phyloP scores from a whole-genome alignment of 495 filamentous ascomycete species.

The Geopyxis carbonaria region DNA sequence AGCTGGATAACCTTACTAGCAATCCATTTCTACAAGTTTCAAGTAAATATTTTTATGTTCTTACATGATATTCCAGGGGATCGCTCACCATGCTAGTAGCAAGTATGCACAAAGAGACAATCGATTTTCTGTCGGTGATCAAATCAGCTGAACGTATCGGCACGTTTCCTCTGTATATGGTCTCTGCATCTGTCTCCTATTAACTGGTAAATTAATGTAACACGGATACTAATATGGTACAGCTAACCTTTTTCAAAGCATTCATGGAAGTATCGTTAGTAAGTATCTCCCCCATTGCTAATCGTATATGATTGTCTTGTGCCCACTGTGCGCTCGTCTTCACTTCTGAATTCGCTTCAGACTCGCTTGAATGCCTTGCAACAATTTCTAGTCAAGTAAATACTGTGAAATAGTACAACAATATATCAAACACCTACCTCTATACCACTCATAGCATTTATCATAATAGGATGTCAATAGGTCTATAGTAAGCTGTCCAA shows the following conservation, averaged over 20 bases:
- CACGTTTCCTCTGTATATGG: conserved; percentile 42
- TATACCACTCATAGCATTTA: conserved; percentile 80
- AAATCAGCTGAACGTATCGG: conserved; percentile 50
- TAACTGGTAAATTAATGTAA: too few relatives aligned
- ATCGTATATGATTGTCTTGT: conserved; percentile 9
- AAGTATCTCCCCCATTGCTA: conserved; percentile 17
- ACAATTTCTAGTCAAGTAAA: conserved; percentile 19
- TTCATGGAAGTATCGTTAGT: conserved; percentile 4
- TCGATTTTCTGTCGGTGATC: conserved; percentile 72
- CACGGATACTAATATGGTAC: background rate
- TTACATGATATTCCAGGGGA: background rate
- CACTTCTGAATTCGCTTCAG: conserved; percentile 8
- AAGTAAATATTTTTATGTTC: conserved; percentile 12
- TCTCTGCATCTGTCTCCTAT: conserved; percentile 22
- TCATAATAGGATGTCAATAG: conserved; percentile 85
- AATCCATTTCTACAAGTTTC: conserved; percentile 58
- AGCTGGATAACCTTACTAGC: conserved; percentile 58
- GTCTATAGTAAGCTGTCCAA: conserved; percentile 72
- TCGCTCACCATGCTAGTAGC: conserved; percentile 72
- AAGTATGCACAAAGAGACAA: conserved; percentile 66
- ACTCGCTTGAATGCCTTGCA: conserved; percentile 15
- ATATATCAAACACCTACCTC: too few relatives aligned
- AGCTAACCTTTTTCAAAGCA: conserved; percentile 12
- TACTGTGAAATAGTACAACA: conserved; percentile 4
- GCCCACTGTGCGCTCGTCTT: conserved; percentile 24